phyloP scores from a whole-genome alignment of 2,329 filamentous ascomycete species.

The Setomelanomma holmii region DNA sequence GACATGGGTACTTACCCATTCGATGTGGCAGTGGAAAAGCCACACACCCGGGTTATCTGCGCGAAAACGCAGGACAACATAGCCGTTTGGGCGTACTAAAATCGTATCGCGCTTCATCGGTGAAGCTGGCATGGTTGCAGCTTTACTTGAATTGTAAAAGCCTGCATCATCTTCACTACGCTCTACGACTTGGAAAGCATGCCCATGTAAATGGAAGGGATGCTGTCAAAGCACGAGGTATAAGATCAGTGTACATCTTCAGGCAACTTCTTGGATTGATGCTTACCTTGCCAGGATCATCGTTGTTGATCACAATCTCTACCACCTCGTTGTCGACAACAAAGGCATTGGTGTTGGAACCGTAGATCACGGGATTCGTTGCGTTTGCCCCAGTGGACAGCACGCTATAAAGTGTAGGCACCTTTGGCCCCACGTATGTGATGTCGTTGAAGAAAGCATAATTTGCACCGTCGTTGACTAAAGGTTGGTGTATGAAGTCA shows the following conservation, averaged over 20 bases:
- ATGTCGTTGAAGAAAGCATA: slow-evolving; percentile 75
- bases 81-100: slow-evolving; percentile 61
- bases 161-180: slow-evolving; percentile 45
- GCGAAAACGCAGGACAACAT: slow-evolving; percentile 63
- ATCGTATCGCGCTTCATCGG: slow-evolving; percentile 62
- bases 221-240: too few species aligned
- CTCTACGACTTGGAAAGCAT: slow-evolving; percentile 46
- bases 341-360: slow-evolving; percentile 63
- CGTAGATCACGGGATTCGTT: slow-evolving; percentile 54
- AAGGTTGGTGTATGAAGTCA: too few species aligned
- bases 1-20: too few species aligned
- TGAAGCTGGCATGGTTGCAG: slow-evolving; percentile 31
- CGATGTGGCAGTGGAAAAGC: slow-evolving; percentile 44
- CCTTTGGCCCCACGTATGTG: slow-evolving; percentile 76
- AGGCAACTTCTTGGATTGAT: slow-evolving; percentile 40
- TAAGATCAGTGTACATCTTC: neutral
- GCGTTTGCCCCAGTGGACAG: slow-evolving; percentile 65
- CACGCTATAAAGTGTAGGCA: slow-evolving; percentile 80
- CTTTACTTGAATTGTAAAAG: slow-evolving; percentile 56
- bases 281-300: slow-evolving; percentile 70
- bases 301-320: slow-evolving; percentile 79
- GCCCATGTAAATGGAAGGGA: slow-evolving; percentile 72
- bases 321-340: slow-evolving; percentile 73
- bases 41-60: slow-evolving; percentile 58
- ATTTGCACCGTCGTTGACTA: slow-evolving; percentile 69